phyloP scores from a whole-genome alignment of 1,284 basidiomycete species.

The Rhodotorula sp. region DNA sequence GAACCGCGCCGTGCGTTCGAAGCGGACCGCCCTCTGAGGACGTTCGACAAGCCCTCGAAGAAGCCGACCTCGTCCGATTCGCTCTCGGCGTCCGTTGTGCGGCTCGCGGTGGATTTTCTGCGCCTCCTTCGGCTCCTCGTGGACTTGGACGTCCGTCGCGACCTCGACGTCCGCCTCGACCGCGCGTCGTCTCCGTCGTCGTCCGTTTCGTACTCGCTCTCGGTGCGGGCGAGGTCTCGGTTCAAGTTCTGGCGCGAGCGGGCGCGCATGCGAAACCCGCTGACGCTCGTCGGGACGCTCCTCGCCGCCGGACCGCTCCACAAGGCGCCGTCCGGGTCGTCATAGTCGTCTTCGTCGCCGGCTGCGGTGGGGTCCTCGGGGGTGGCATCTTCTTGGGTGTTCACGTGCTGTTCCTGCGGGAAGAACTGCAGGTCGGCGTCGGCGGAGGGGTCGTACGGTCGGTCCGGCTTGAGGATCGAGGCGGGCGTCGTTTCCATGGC shows the following conservation, averaged over 20 bases:
- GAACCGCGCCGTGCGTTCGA: neutral
- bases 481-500: neutral
- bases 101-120: neutral
- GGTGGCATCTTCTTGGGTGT: neutral
- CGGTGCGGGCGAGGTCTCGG: slow-evolving; percentile 32
- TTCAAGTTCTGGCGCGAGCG: slow-evolving; percentile 13
- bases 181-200: slow-evolving; percentile 21
- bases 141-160: neutral
- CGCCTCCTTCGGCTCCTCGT: slow-evolving; percentile 12
- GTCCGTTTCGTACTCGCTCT: slow-evolving; percentile 6
- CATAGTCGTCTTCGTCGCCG: slow-evolving; percentile 42
- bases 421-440: slow-evolving; percentile 36
- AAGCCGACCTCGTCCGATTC: slow-evolving; percentile 29
- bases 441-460: slow-evolving; percentile 24
- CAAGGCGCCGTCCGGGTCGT: slow-evolving; percentile 44
- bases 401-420: slow-evolving; percentile 12
- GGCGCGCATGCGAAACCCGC: slow-evolving; percentile 41
- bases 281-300: slow-evolving; percentile 42
- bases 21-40: slow-evolving; percentile 17
- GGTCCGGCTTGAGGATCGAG: slow-evolving; percentile 32
- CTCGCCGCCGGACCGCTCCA: slow-evolving; percentile 44
- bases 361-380: slow-evolving; percentile 14
- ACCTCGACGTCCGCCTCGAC: slow-evolving; percentile 26
- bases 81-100: slow-evolving; percentile 25
- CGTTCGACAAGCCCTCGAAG: slow-evolving; percentile 39